A percentile compares a stretch with the other conserved stretches of the same genome.
Conservation (phyloP, 2,329 filamentous ascomycete species). For the Ascochyta pisi region DNA sequence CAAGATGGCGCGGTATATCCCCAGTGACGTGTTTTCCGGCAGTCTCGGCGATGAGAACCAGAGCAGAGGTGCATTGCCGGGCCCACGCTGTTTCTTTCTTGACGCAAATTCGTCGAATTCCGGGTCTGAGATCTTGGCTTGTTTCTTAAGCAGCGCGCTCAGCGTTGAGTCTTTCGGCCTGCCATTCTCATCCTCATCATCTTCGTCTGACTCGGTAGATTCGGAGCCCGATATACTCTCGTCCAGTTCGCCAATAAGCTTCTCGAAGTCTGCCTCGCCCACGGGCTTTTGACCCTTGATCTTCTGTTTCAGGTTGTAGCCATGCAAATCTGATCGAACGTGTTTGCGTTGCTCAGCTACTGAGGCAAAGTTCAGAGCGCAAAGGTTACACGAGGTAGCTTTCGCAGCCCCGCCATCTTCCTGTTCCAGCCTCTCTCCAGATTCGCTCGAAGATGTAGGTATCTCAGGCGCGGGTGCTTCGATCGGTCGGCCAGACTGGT, state of each 20-base stretch:
- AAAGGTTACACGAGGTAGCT: slow-evolving; percentile 81
- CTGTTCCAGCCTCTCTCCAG: slow-evolving; percentile 47
- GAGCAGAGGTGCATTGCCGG: slow-evolving; percentile 75
- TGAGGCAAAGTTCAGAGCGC: slow-evolving; percentile 72
- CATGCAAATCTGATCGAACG: slow-evolving; percentile 87
- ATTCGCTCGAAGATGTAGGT: slow-evolving; percentile 23
- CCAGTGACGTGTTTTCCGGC: slow-evolving; percentile 79
- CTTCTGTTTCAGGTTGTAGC: slow-evolving; percentile 94
- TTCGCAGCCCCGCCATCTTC: slow-evolving; percentile 55
- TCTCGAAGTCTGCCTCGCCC: slow-evolving; percentile 83
- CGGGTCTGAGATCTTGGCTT: slow-evolving; percentile 73
- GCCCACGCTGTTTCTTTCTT: slow-evolving; percentile 60
- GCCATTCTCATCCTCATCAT: slow-evolving; percentile 66
- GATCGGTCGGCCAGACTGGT: slow-evolving; percentile 29
- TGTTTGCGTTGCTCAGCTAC: slow-evolving; percentile 85
- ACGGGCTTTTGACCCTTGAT: slow-evolving; percentile 75
- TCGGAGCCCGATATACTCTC: slow-evolving; percentile 91
- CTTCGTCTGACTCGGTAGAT: slow-evolving; percentile 73
- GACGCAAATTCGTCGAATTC: slow-evolving; percentile 57
- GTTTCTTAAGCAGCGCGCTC: slow-evolving; percentile 78
- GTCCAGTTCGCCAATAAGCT: slow-evolving; percentile 82
- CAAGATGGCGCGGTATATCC: slow-evolving; percentile 84
- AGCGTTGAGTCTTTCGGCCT: slow-evolving; percentile 72
- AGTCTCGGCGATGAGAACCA: slow-evolving; percentile 84
- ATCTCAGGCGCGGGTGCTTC: slow-evolving; percentile 23